Base-by-base conservation (phyloP, 108 stramenopile genomes). In the Cylindrotheca fusiformis region DNA sequence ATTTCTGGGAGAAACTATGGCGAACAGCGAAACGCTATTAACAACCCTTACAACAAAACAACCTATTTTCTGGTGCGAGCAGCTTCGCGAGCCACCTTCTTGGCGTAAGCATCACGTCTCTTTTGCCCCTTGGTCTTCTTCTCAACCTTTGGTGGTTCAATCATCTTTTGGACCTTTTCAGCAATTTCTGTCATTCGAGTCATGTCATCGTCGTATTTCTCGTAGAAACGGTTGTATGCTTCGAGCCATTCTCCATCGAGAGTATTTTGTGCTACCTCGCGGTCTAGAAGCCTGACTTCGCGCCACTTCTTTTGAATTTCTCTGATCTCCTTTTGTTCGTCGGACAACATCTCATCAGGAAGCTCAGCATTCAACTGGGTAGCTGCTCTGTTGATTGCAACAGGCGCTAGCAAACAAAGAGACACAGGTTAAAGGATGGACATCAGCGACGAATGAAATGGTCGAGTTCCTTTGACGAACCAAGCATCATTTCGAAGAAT, bases 71-170 rank as follows among this genome's bases (percentile, higher is more conserved):
- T 24, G 6, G 4, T 6, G 18, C 27, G 19, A n/a, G 58, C 45
- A 60, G 58, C 58, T 45, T 1, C 4, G 26, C 66, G 70, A 6
- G 66, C 72, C 75, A 78, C 51, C 45, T 68, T 69, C 48, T 48
- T 61, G 24, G 86, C 83, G 59, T 66, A 86, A 22, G 63, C 71
- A 68, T 92, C 91, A 27, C 87, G 84, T 74, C 78, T 79, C 50
- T 71, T 72, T 65, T 92, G 87, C 60, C 77, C 79, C 84, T 88
- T 83, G 31, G 78, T 65, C 74, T 92, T 92, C 58, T 84, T 84
- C 33, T 55, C 18, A 22, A 91, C 76, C 48, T 76, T 84, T 24
- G 87, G 85, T 22, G 84, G 79, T 44, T 79, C 80, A 32, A 84
- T 78, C 71, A 75, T 67, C 60, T 76, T 76, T 67, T 80, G 59